Evolutionary conservation across 495 filamentous ascomycete species (phyloP), one percentile per base, ranked within the genome.

Genomic region (Letharia lupina): DNA sequence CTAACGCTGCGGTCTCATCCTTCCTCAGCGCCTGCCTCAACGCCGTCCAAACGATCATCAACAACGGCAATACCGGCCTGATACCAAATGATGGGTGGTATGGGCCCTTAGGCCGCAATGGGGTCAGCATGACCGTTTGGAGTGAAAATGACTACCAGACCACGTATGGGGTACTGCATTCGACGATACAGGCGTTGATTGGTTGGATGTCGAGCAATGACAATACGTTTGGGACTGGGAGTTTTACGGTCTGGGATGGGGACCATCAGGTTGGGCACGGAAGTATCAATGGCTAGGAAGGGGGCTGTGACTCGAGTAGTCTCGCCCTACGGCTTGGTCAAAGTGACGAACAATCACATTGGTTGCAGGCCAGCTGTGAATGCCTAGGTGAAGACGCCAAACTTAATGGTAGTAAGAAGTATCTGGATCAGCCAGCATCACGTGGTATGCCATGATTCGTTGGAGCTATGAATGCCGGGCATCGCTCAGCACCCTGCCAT

Each of bases 171-270:
- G 50, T 64, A 33, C 48, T 64, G 2, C 40, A 42, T 31, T 41
- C 44, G 48, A 37, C 31, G 18, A 33, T 48, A 31, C 9, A 41
- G 8, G 62, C 31, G 37, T 18, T 64, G 62, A 28, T 37, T 39
- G 50, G 31, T 4, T 52, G 28, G 40, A 64, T 64, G 62, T 41
- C 31, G 4, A 64, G 7, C n/a, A 28, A 35, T 12, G 39, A n/a
- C 6, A 11, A 2, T 37, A 42, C 16, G 31, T 64, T 18, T n/a
- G 47, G 44, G 18, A 64, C 62, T 8, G 44, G 10, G 16, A 42
- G 45, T 13, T 64, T 64, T 33, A 57, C 35, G 3, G 42, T 64
- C 2, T 64, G 33, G 47, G 39, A 64, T 57, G 62, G 62, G 7
- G 48, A 18, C 0, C 10, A 57, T n/a, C 44, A 40, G 48, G 62